Percentiles rank a stretch among this genome's conserved stretches.
Evolutionary conservation across 345 rosid species (phyloP).

Genomic region (Salix purpurea): DNA sequence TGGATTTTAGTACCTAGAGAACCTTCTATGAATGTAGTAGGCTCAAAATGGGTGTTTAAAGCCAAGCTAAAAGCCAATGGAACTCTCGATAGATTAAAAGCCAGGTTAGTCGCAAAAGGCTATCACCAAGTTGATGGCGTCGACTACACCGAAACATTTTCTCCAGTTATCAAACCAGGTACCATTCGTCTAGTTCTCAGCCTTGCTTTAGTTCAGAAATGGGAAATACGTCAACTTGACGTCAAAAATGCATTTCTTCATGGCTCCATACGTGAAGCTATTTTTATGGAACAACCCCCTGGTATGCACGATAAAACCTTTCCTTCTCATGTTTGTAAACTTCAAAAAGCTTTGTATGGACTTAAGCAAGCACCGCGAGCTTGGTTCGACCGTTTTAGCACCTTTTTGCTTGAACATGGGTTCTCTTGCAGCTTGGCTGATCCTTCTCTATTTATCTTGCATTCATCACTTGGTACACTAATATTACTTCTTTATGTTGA

Average conservation of each 20-base stretch:
- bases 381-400: not conserved
- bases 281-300: not conserved
- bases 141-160: not conserved
- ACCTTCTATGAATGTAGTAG: not conserved
- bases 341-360: not conserved
- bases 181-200: not conserved
- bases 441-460: accelerated
- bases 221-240: not conserved
- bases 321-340: not conserved
- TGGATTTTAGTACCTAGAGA: not conserved
- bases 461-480: not conserved
- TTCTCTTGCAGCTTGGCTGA: no score
- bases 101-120: not conserved
- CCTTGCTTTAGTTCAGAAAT: accelerated
- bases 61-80: not conserved
- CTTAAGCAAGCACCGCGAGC: not conserved
- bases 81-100: not conserved
- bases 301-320: not conserved
- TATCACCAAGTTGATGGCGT: not conserved
- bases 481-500: not conserved
- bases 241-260: no score
- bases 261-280: no score
- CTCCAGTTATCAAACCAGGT: not conserved
- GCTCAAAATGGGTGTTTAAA: not conserved
- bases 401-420: no score